phyloP scores from a whole-genome alignment of 192 early-diverging fungal species.

The Podila verticillata region DNA sequence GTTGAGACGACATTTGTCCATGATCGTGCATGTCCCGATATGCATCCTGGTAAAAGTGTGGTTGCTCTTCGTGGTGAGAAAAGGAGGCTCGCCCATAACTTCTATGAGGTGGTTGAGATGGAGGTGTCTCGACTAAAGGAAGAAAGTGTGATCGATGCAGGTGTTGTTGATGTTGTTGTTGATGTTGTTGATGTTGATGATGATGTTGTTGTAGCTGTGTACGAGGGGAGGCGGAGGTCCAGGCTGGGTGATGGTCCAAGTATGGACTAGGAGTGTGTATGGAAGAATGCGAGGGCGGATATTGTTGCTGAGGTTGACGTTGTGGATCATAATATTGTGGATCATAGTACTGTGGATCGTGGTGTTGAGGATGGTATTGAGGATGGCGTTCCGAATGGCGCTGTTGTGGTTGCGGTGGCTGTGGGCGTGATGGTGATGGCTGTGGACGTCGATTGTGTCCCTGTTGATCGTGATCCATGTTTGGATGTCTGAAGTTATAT shows the following conservation, averaged over 20 bases:
- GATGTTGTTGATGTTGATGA: too few relatives aligned
- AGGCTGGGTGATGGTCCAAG: not conserved
- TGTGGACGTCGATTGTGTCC: not conserved
- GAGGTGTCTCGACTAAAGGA: too few relatives aligned
- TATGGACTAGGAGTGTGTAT: not conserved
- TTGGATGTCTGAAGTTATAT: too few relatives aligned
- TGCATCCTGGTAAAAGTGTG: not conserved
- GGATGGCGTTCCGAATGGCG: slow-evolving; percentile 5
- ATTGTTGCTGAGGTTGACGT: not conserved
- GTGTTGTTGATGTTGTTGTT: slow-evolving; percentile 5
- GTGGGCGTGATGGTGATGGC: not conserved
- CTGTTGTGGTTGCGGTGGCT: not conserved
- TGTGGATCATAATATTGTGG: not conserved
- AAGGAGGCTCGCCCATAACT: not conserved
- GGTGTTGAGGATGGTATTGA: not conserved
- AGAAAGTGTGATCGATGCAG: too few relatives aligned
- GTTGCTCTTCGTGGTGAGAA: not conserved
- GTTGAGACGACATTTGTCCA: not conserved
- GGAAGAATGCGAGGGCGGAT: not conserved
- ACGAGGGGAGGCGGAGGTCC: not conserved
- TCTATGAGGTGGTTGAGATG: too few relatives aligned
- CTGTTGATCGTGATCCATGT: too few relatives aligned
- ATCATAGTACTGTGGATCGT: slow-evolving; percentile 1
- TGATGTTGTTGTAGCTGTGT: slow-evolving; percentile 9
- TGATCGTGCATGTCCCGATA: not conserved